Base-by-base conservation (phyloP, 2,329 filamentous ascomycete genomes). In the Calonectria multiphialidica region DNA sequence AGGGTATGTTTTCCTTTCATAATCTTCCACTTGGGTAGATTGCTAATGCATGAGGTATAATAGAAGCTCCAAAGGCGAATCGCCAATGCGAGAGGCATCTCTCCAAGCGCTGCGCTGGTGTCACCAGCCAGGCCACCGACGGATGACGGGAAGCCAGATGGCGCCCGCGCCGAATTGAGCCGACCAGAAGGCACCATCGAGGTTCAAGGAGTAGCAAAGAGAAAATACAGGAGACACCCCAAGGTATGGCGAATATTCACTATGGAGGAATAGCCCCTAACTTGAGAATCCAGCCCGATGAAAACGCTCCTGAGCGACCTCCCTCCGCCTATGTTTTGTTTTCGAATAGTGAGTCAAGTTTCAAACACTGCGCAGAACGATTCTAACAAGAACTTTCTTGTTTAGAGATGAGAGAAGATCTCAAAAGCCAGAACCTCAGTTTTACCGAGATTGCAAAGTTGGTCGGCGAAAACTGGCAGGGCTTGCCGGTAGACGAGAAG, bases 271-370 rank as follows among this genome's bases (percentile, higher is more conserved):
- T 12, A 37, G 25, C 21, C 10, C 21, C 15, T 69, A 40, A 63
- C 65, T 71, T 37, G 13, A 47, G 10, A 9, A 1, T 67, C 1
- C 28, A 95, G 91, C 88, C 93, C 4, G 94, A 97, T 77, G 93
- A 95, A 71, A 91, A 94, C 84, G 94, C 94, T 0, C 94, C 94
- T 2, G 94, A 96, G 79, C 88, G 94, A 28, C 93, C 94, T 1
- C 93, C 94, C 0, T 96, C 94, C 5, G 94, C 94, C 62, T 96
- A 96, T 83, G 94, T 96, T 15, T 89, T 96, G 18, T 97, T 97
- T 80, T 96, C 94, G 0, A 96, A 96, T 78, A 94, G 93, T 94
- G 83, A 86, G 92, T 87, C 37, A 21, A 18, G 12, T 2, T 23
- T 45, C 5, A 12, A 13, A 18, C 5, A 35, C 7, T 55, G 16